phyloP scores from a whole-genome alignment of 208 protist species.

The Phytomonas sp. region DNA sequence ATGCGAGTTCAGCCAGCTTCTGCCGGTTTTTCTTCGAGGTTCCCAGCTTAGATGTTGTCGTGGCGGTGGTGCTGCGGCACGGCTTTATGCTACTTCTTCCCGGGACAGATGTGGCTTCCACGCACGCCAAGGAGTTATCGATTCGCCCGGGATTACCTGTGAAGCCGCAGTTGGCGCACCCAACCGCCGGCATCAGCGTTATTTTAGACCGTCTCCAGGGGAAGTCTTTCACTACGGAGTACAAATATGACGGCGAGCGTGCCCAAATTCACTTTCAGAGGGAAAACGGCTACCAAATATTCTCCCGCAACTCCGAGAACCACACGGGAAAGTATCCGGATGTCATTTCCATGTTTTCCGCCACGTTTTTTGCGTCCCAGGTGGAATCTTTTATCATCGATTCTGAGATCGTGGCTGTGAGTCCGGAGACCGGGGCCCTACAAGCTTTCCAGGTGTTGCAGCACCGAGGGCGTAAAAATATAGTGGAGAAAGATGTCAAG shows the following conservation, averaged over 20 bases:
- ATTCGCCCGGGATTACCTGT: slow-evolving; percentile 92
- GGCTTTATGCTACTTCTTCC: slow-evolving; percentile 72
- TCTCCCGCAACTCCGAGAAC: slow-evolving; percentile 97
- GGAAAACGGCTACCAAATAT: slow-evolving; percentile 88
- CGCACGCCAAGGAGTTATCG: slow-evolving; percentile 40
- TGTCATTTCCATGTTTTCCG: slow-evolving; percentile 83
- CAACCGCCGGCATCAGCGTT: slow-evolving; percentile 92
- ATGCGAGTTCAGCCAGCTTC: slow-evolving; percentile 42
- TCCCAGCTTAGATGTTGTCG: slow-evolving; percentile 77
- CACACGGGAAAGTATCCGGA: slow-evolving; percentile 98
- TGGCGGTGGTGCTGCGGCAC: slow-evolving; percentile 53
- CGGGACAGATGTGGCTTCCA: slow-evolving; percentile 24
- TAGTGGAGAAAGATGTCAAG: slow-evolving; percentile 84
- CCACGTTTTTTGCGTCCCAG: slow-evolving; percentile 29
- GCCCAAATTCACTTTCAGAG: slow-evolving; percentile 91
- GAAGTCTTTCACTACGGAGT: slow-evolving; percentile 97
- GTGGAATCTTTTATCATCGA: slow-evolving; percentile 98
- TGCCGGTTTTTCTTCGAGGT: slow-evolving; percentile 75
- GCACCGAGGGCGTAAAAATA: slow-evolving; percentile 89
- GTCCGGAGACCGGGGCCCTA: slow-evolving; percentile 83
- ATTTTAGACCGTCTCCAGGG: slow-evolving; percentile 78
- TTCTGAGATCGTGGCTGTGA: slow-evolving; percentile 96
- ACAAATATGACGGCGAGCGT: slow-evolving; percentile 99
- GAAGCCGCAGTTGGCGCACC: slow-evolving; percentile 98
- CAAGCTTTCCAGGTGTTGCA: slow-evolving; percentile 95